phyloP scores from a whole-genome alignment of 2,329 filamentous ascomycete species.

The Colletotrichum phormii region DNA sequence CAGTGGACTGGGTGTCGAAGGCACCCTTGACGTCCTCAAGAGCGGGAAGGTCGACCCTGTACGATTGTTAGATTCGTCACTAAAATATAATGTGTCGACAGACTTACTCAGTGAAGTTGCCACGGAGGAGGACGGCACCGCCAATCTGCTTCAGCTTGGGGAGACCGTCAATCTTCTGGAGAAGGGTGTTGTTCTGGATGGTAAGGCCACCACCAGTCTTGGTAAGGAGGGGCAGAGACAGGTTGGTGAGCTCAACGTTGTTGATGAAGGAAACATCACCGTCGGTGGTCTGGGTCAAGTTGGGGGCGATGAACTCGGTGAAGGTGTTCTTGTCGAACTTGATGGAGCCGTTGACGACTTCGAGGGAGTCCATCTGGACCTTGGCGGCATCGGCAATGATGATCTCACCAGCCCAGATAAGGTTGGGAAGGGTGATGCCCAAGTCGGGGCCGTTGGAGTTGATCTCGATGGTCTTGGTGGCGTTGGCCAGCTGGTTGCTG shows the following conservation, averaged over 20 bases:
- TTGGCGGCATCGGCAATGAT: constrained; percentile 80
- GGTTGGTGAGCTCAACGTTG: constrained; percentile 75
- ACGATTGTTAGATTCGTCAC: not conserved
- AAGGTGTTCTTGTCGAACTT: constrained; percentile 87
- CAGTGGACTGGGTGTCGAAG: constrained; percentile 76
- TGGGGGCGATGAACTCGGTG: constrained; percentile 69
- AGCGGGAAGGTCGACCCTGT: constrained; percentile 76
- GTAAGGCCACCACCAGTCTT: constrained; percentile 82
- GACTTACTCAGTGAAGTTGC: constrained; percentile 75
- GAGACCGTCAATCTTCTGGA: constrained; percentile 75
- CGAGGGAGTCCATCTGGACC: constrained; percentile 79
- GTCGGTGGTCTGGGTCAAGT: constrained; percentile 75
- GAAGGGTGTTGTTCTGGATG: constrained; percentile 89
- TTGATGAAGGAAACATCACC: constrained; percentile 72
- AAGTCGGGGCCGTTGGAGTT: constrained; percentile 83
- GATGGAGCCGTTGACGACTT: constrained; percentile 80
- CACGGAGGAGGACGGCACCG: constrained; percentile 87
- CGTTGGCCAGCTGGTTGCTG: constrained; percentile 81
- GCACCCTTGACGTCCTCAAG: constrained; percentile 77
- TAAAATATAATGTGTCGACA: not conserved
- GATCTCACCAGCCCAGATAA: constrained; percentile 66
- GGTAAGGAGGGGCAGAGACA: constrained; percentile 77
- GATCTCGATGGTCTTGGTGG: constrained; percentile 78
- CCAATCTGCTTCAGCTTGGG: constrained; percentile 74
- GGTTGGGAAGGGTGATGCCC: constrained; percentile 79